phyloP scores from a whole-genome alignment of 2,329 filamentous ascomycete species.

The Dryadomyces sulphureus region DNA sequence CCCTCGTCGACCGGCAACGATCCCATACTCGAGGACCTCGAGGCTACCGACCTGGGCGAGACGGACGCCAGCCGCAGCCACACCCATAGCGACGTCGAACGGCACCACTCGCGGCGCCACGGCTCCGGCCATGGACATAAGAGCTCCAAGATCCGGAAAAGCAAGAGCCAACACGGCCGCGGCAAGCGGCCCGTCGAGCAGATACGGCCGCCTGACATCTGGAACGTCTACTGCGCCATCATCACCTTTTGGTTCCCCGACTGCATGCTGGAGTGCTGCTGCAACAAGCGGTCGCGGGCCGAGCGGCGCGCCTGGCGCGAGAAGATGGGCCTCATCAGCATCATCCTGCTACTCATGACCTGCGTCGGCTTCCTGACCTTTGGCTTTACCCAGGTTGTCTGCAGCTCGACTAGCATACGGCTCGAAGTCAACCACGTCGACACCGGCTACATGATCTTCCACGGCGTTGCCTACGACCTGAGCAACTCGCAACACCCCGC shows the following conservation, averaged over 20 bases:
- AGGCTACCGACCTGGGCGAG: constrained; percentile 31
- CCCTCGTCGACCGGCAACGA: constrained; percentile 91
- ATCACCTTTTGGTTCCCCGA: constrained; percentile 92
- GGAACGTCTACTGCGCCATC: constrained; percentile 90
- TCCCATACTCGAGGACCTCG: constrained; percentile 66
- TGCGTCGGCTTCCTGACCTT: constrained; percentile 94
- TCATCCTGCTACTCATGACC: constrained; percentile 76
- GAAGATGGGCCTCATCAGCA: constrained; percentile 91
- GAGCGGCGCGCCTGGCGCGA: constrained; percentile 92
- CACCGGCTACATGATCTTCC: constrained; percentile 85
- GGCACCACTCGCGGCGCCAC: constrained; percentile 9
- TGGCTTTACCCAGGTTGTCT: constrained; percentile 84
- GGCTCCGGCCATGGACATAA: constrained; percentile 22
- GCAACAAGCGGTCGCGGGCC: constrained; percentile 69
- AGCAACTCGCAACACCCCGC: constrained; percentile 61
- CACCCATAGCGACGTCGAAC: constrained; percentile 19
- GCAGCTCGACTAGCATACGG: constrained; percentile 54
- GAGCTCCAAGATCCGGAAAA: constrained; percentile 51
- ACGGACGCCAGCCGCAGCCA: constrained; percentile 19
- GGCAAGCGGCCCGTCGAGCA: constrained; percentile 40
- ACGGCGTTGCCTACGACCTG: constrained; percentile 80
- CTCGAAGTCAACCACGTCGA: constrained; percentile 73
- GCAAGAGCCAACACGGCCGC: constrained; percentile 14
- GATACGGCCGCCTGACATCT: constrained; percentile 68
- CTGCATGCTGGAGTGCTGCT: constrained; percentile 71